phyloP scores from a whole-genome alignment of 345 rosid genomes.

The Laguncularia racemosa region DNA sequence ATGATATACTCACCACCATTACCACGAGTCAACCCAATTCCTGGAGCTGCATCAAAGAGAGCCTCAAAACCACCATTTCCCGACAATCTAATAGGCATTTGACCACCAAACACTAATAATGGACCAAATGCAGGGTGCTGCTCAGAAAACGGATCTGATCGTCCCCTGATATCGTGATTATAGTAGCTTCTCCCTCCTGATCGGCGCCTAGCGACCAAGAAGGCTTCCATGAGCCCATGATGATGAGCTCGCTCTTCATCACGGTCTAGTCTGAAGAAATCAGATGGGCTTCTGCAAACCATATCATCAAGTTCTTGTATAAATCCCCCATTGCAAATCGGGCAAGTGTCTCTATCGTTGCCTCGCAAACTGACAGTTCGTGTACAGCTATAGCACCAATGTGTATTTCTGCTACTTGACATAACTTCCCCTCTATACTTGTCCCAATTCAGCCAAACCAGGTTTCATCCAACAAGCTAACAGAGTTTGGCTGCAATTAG shows the following conservation, averaged over 20 bases:
- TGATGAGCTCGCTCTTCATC: background rate
- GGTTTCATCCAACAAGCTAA: no score
- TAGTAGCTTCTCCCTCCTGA: background rate
- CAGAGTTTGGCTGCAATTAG: no score
- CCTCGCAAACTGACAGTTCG: slow-evolving; percentile 4
- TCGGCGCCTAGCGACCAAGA: background rate
- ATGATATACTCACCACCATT: slow-evolving; percentile 10
- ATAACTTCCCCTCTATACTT: no score
- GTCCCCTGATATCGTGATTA: no score
- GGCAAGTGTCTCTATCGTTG: slow-evolving; percentile 6
- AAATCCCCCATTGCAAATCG: slow-evolving; percentile 20
- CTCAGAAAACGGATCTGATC: no score
- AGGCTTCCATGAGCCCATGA: no score
- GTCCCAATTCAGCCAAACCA: no score
- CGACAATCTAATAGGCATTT: background rate
- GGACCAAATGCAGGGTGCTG: no score
- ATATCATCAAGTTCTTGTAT: slow-evolving; percentile 12
- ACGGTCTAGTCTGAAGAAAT: background rate
- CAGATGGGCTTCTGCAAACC: slow-evolving; percentile 1
- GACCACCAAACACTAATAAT: no score
- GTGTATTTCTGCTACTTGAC: background rate
- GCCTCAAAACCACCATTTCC: slow-evolving; percentile 5
- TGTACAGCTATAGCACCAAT: slow-evolving; percentile 21
- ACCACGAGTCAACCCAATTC: slow-evolving; percentile 3
- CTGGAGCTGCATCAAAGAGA: slow-evolving; percentile 8